phyloP scores from a whole-genome alignment of 345 rosid genomes.

The Citrus trifoliata region DNA sequence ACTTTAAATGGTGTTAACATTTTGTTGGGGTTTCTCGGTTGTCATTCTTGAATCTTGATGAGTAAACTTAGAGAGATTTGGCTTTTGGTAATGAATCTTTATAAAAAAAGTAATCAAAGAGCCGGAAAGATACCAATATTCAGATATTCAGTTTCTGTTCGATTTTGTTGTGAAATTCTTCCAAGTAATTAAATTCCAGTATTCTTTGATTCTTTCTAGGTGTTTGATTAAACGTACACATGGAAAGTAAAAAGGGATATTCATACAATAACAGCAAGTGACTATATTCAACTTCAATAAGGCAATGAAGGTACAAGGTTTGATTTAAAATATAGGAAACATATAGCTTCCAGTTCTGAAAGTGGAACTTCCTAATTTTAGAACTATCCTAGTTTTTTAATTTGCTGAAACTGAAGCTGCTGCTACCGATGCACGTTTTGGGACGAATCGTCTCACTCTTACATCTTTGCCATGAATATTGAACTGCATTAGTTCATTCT shows the following conservation, averaged over 20 bases:
- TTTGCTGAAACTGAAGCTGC: neutral
- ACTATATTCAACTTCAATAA: neutral
- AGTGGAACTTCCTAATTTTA: neutral
- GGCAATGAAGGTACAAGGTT: neutral
- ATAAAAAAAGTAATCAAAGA: neutral
- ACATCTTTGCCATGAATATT: slow-evolving; percentile 17
- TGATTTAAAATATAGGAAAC: neutral
- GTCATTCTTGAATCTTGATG: no score
- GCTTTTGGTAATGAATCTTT: neutral
- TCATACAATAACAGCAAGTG: no score
- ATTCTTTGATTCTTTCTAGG: neutral
- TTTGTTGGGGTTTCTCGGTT: neutral
- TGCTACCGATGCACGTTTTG: neutral
- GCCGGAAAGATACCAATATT: neutral
- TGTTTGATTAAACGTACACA: neutral
- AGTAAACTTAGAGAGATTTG: neutral
- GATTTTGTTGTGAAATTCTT: neutral
- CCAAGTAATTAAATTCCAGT: neutral
- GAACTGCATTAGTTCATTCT: slow-evolving; percentile 2
- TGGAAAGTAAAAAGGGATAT: neutral
- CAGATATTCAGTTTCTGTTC: neutral
- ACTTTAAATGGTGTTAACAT: neutral
- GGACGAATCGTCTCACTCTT: slow-evolving; percentile 11
- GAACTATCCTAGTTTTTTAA: neutral
- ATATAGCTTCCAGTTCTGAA: neutral